Conservation (phyloP, 2,329 filamentous ascomycete genomes). For the Penicillium rolfsii region DNA sequence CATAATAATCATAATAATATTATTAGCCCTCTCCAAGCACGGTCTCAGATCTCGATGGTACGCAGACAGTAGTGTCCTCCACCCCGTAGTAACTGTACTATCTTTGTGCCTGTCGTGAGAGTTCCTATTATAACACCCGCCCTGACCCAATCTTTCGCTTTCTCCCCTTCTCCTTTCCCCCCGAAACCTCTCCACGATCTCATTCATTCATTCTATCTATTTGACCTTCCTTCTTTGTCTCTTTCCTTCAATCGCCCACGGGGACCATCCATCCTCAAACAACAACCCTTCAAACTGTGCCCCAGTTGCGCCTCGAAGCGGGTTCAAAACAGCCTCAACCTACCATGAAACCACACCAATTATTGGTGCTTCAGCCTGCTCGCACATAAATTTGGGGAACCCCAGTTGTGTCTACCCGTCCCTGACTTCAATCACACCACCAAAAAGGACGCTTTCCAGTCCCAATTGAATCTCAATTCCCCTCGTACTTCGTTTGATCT, state of each 20-base stretch:
- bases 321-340: conserved; percentile 4
- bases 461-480: background rate
- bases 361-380: conserved; percentile 11
- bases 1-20: background rate
- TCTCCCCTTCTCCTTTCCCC: conserved; percentile 13
- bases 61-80: background rate
- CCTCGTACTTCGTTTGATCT: background rate
- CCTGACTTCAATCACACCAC: background rate
- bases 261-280: background rate
- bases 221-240: background rate
- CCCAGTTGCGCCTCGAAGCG: conserved; percentile 5
- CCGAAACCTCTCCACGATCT: conserved; percentile 11
- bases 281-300: background rate
- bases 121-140: conserved; percentile 14
- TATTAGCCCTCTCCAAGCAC: background rate
- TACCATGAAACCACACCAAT: conserved; percentile 28
- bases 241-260: background rate
- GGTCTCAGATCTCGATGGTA: background rate
- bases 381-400: conserved; percentile 17
- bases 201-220: background rate
- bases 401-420: background rate
- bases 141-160: conserved; percentile 17
- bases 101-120: background rate
- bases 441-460: background rate
- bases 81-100: background rate